Percentiles rank a stretch among this genome's conserved stretches.
These are phyloP conservation scores for Rhodotorula sp. DNA, from an alignment of 1,284 basidiomycete genomes.

Conservation along the genomic window DNA sequence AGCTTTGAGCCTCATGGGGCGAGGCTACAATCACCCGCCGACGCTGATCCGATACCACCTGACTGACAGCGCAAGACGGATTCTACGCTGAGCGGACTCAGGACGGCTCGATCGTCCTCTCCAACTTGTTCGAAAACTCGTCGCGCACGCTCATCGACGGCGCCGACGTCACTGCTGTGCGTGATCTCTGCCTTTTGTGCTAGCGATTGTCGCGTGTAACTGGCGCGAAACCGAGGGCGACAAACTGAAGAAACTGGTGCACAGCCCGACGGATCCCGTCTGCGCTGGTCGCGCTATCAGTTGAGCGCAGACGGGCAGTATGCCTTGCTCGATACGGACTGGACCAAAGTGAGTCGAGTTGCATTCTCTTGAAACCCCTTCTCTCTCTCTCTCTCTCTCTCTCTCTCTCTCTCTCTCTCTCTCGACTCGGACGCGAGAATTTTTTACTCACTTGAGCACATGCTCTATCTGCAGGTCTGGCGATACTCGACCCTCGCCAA, in stretches of 20 bases:
- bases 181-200: conserved; percentile 10
- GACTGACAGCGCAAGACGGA: conserved; percentile 74
- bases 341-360: conserved; percentile 59
- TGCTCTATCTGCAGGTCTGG: conserved; percentile 67
- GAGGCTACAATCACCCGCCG: too few relatives aligned
- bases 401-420: too few relatives aligned
- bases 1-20: too few relatives aligned
- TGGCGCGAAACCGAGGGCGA: too few relatives aligned
- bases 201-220: too few relatives aligned
- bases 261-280: conserved; percentile 46
- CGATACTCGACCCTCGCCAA: conserved; percentile 82
- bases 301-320: conserved; percentile 84
- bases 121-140: conserved; percentile 71
- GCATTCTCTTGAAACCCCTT: too few relatives aligned
- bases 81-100: conserved; percentile 67
- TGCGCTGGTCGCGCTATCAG: conserved; percentile 66
- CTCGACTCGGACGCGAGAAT: too few relatives aligned
- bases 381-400: too few relatives aligned
- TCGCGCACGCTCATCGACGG: conserved; percentile 63
- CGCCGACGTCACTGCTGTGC: conserved; percentile 63
- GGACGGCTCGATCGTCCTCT: conserved; percentile 66
- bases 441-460: neutral
- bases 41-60: too few relatives aligned
- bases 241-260: neutral
- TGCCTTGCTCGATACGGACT: conserved; percentile 72